Evolutionary conservation across 345 rosid genomes (phyloP).

Genomic region (Hypericum perforatum): DNA sequence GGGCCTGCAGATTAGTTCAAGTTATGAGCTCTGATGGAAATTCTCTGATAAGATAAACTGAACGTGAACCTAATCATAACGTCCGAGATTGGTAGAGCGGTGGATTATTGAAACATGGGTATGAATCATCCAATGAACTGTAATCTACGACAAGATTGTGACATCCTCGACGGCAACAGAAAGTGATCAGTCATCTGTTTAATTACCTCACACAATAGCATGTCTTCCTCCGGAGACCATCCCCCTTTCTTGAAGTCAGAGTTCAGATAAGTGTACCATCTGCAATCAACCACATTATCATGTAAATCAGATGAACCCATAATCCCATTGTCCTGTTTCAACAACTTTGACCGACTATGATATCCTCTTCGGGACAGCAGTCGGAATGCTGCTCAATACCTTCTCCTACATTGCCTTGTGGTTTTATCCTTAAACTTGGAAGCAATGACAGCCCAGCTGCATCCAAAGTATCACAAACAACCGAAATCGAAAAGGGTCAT

Average conservation of each 20-base stretch:
- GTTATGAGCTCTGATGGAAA: slow-evolving; percentile 13
- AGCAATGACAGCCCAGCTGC: slow-evolving; percentile 90
- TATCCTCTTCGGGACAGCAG: slow-evolving; percentile 7
- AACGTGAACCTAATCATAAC: slow-evolving; percentile 8
- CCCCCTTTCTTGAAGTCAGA: slow-evolving; percentile 99
- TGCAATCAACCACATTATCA: slow-evolving; percentile 16
- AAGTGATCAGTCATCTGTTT: background rate
- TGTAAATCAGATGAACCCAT: slow-evolving; percentile 15
- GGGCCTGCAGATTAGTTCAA: slow-evolving; percentile 55
- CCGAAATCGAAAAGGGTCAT: no score
- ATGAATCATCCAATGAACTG: no score
- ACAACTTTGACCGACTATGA: slow-evolving; percentile 8
- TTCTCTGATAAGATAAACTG: slow-evolving; percentile 9
- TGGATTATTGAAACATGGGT: no score
- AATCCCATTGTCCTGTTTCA: background rate
- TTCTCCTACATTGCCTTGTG: slow-evolving; percentile 94
- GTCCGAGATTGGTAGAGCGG: background rate
- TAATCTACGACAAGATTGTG: background rate
- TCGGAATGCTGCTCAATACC: slow-evolving; percentile 32
- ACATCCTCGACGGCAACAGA: background rate
- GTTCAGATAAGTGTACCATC: slow-evolving; percentile 95
- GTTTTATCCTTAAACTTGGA: slow-evolving; percentile 87
- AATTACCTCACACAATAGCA: slow-evolving; percentile 84
- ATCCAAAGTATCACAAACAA: slow-evolving; percentile 17
- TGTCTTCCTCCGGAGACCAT: slow-evolving; percentile 97